A percentile compares a stretch with the other conserved stretches of the same genome.
These are phyloP conservation scores for Madurella fahalii DNA, from an alignment of 2,329 filamentous ascomycete species.

Conservation along the genomic window DNA sequence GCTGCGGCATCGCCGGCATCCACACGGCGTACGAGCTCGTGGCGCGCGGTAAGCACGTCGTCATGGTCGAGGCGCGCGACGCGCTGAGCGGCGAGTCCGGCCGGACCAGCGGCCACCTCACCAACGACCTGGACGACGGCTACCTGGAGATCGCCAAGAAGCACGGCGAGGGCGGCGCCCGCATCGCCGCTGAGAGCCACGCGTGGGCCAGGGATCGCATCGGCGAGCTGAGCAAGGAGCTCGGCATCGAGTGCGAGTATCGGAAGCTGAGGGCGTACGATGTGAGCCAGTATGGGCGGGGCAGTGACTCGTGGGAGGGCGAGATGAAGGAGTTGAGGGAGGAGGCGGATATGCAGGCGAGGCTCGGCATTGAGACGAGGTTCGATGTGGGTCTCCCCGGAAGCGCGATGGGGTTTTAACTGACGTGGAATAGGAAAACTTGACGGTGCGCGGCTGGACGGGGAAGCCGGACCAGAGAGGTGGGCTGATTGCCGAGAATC, in stretches of 20 bases:
- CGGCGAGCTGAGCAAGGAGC: conserved; percentile 44
- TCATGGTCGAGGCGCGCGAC: conserved; percentile 52
- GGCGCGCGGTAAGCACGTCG: conserved; percentile 44
- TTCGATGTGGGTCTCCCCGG: no score
- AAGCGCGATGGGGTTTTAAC: not conserved
- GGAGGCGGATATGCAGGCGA: conserved; percentile 42
- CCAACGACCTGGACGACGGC: conserved; percentile 51
- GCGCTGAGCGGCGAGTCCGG: conserved; percentile 51
- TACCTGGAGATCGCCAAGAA: conserved; percentile 49
- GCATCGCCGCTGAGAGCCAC: conserved; percentile 49
- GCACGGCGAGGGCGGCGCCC: conserved; percentile 47
- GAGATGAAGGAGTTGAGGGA: conserved; percentile 43
- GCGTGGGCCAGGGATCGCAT: conserved; percentile 50
- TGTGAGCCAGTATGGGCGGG: conserved; percentile 45
- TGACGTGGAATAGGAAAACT: conserved; percentile 30
- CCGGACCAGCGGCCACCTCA: conserved; percentile 51
- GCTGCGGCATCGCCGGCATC: conserved; percentile 50
- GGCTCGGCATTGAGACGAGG: conserved; percentile 33
- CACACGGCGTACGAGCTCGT: conserved; percentile 52
- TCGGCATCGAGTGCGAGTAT: conserved; percentile 55
- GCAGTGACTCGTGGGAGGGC: conserved; percentile 39
- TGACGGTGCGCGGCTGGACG: conserved; percentile 49
- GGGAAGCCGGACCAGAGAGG: conserved; percentile 48
- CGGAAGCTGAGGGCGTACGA: conserved; percentile 46
- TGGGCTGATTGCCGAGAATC: conserved; percentile 42